phyloP scores from a whole-genome alignment of 805 yeast species.

The Blastobotrys parvus region DNA sequence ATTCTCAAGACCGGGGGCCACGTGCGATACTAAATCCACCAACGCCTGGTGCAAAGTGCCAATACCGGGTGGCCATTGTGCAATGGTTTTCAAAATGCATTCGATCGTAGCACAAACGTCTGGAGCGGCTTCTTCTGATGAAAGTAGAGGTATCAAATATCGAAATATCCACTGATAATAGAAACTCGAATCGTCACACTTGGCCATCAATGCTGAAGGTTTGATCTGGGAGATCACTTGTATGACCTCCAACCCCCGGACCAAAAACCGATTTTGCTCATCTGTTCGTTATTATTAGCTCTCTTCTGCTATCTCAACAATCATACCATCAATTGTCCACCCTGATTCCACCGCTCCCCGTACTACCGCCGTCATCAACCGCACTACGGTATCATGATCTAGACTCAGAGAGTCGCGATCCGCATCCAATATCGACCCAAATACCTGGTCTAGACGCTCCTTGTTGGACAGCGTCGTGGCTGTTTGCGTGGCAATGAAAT shows the following conservation, averaged over 20 bases:
- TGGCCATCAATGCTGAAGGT: not conserved
- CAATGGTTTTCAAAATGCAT: too few species aligned
- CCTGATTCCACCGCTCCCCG: not conserved
- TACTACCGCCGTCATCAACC: not conserved
- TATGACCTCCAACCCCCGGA: not conserved
- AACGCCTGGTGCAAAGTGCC: too few species aligned
- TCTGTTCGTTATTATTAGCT: too few species aligned
- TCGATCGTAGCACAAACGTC: too few species aligned
- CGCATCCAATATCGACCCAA: not conserved
- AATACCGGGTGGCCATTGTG: too few species aligned
- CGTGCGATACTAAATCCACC: too few species aligned
- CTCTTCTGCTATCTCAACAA: too few species aligned
- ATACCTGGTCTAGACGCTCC: not conserved
- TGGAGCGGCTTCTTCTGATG: too few species aligned
- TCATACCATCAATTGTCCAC: not conserved
- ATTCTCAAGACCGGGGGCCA: too few species aligned
- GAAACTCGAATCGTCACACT: not conserved
- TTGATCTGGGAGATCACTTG: not conserved
- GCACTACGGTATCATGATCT: not conserved
- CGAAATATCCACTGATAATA: not conserved
- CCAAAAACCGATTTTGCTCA: not conserved
- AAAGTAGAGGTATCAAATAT: not conserved
- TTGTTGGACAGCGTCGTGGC: not conserved
- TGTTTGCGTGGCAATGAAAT: not conserved
- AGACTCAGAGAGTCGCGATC: not conserved